A percentile compares a stretch with the other conserved stretches of the same genome.
These are phyloP conservation scores for Cryoendolithus antarcticus DNA, from an alignment of 2,329 filamentous ascomycete genomes.

Conservation along the genomic window DNA sequence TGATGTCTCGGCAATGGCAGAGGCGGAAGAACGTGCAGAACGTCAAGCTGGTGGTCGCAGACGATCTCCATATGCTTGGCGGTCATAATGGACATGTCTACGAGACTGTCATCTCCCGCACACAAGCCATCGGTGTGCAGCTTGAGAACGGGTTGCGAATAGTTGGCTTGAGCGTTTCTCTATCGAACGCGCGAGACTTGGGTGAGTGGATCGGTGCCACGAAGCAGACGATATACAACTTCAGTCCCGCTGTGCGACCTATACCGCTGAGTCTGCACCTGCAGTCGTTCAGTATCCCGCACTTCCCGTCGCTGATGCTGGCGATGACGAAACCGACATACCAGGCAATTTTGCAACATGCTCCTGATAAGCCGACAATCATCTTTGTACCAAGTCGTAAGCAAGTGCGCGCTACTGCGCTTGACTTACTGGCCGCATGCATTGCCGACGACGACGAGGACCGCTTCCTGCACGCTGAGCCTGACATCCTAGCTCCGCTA, in stretches of 20 bases:
- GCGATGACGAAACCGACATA: slow-evolving; percentile 96
- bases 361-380: slow-evolving; percentile 71
- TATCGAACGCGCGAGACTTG: slow-evolving; percentile 85
- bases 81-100: slow-evolving; percentile 80
- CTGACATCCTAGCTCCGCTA: slow-evolving; percentile 69
- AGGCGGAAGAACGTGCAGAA: slow-evolving; percentile 88
- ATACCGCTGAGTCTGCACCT: slow-evolving; percentile 87
- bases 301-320: slow-evolving; percentile 96
- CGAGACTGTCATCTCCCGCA: slow-evolving; percentile 92
- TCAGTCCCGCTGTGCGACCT: slow-evolving; percentile 81
- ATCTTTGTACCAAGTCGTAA: slow-evolving; percentile 90
- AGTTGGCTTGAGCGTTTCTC: slow-evolving; percentile 76
- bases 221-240: slow-evolving; percentile 98
- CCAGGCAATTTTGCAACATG: slow-evolving; percentile 74
- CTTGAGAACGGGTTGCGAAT: slow-evolving; percentile 77
- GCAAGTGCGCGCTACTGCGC: slow-evolving; percentile 75
- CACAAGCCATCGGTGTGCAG: slow-evolving; percentile 90
- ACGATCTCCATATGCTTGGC: slow-evolving; percentile 88
- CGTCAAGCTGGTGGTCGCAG: slow-evolving; percentile 82
- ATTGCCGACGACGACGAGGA: slow-evolving; percentile 85
- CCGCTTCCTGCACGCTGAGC: slow-evolving; percentile 76
- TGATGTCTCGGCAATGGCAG: slow-evolving; percentile 91
- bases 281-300: slow-evolving; percentile 88
- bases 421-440: slow-evolving; percentile 79
- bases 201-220: slow-evolving; percentile 97